These are phyloP conservation scores for Paramecium sexaurelia DNA, from an alignment of 73 alveolate species.

Conservation along the genomic window DNA sequence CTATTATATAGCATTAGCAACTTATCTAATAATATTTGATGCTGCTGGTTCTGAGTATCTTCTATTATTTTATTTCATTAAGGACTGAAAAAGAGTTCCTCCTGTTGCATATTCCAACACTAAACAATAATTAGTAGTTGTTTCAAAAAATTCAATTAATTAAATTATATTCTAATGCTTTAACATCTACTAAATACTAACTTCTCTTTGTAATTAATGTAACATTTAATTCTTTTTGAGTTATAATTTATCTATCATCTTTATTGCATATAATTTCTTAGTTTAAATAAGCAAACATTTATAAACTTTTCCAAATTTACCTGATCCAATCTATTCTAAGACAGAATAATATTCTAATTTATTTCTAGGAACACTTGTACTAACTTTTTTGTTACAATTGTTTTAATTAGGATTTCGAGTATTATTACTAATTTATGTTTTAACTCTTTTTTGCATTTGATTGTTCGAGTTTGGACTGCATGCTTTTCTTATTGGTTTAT, in stretches of 20 bases:
- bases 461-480: background rate
- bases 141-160: conserved; percentile 88
- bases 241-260: conserved; percentile 8
- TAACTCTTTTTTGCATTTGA: background rate
- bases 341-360: background rate
- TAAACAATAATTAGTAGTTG: conserved; percentile 81
- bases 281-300: background rate
- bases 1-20: background rate
- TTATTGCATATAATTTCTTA: conserved; percentile 11
- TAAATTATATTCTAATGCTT: conserved; percentile 90
- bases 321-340: background rate
- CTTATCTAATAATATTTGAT: conserved; percentile 15
- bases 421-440: background rate
- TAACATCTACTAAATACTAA: background rate
- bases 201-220: conserved; percentile 18
- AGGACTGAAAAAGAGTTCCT: background rate
- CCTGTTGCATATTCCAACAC: conserved; percentile 77
- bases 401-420: background rate
- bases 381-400: background rate
- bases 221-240: background rate
- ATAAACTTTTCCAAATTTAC: conserved; percentile 33
- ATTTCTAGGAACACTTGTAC: background rate
- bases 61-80: background rate
- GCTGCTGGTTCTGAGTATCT: conserved; percentile 55
- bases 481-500: background rate